Base-by-base conservation (phyloP, 441 rosid genomes). In the Aleurites moluccanus region DNA sequence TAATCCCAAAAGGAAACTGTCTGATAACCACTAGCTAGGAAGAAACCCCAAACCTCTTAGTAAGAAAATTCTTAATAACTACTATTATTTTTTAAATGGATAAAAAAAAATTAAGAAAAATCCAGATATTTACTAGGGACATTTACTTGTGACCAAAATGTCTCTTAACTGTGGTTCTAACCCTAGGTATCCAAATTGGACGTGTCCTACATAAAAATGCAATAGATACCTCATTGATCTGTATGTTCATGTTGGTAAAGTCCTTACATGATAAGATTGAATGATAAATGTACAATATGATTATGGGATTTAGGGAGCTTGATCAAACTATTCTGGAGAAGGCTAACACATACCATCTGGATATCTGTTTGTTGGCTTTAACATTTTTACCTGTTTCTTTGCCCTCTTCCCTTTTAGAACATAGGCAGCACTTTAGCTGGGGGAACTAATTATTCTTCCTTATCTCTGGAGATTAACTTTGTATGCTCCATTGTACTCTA, bases 321-420 rank as follows among this genome's bases (percentile, higher is more conserved):
- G 92, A 88, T 76, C 63, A 76, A 56, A 71, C 75, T 18, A 89
- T 94, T 56, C 14, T 85, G 69, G 79, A 85, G 62, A 94, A 84
- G 86, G 91, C 97, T 8, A 25, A 20, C 59, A 53, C 9, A 49
- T 73, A 53, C 25, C 25, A 18, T 50, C 10, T 2, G 14, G 65
- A 27, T 28, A 5, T 1, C 28, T 57, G 40, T 38, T 18, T 60
- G 0, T 6, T 47, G 1, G 38, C 21, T 67, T 21, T 18, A 60
- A 5, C 55, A 20, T 2, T 59, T 50, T 59, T 7, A 57, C 30
- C 25, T n/a, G 21, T 13, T 40, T 0, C n/a, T n/a, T 45, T 14
- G 18, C 14, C 14, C 23, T 59, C 28, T 53, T 73, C 27, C 13
- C 27, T 57, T 20, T 72, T 13, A 27, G 25, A 61, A 23, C 38